Base-by-base conservation (phyloP, 2,329 filamentous ascomycete species). In the Metarhizium rileyi region DNA sequence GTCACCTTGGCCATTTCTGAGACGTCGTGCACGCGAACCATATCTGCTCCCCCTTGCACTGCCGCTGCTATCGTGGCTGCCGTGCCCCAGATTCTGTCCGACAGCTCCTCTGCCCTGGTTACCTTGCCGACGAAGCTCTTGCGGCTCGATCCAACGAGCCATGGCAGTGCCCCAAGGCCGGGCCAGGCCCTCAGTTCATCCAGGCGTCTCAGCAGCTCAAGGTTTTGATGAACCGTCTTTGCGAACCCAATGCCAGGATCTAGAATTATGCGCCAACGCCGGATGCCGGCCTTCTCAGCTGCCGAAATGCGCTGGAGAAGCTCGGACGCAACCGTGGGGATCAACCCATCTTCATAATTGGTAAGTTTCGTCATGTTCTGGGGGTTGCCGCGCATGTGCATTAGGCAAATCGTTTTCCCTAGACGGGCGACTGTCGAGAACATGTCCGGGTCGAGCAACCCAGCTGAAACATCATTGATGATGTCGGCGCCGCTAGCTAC, bases 191-290 rank as follows among this genome's bases (percentile, higher is more conserved):
- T 74, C 55, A 95, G 69, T 55, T 82, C 78, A 8, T 75, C 73
- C 28, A 94, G 67, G 1, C 79, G 69, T 8, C 86, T 75, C 30
- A 98, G 70, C 2, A 98, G 70, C 57, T 89, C 82, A 2, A 96
- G 70, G 65, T 96, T 96, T 64, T 96, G 89, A 38, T 77, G 73
- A 48, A 76, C 74, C 1, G 80, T 83, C 71, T 98, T 98, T 50
- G 93, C 90, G 63, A 98, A 98, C 0, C 93, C 93, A 28, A 98
- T 79, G 0, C 93, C 93, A 0, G 93, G 93, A 63, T 98, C 93
- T 2, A 97, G 80, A 30, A 97, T 83, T 55, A 98, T 94, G 56
- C 91, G 86, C 93, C 93, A 98, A 45, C 90, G 83, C 4, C 87
- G 78, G 41, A 98, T 79, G 0, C 93, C 93, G 0, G 89, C 90